phyloP scores from a whole-genome alignment of 2,329 filamentous ascomycete species.

The Meredithiella fracta region DNA sequence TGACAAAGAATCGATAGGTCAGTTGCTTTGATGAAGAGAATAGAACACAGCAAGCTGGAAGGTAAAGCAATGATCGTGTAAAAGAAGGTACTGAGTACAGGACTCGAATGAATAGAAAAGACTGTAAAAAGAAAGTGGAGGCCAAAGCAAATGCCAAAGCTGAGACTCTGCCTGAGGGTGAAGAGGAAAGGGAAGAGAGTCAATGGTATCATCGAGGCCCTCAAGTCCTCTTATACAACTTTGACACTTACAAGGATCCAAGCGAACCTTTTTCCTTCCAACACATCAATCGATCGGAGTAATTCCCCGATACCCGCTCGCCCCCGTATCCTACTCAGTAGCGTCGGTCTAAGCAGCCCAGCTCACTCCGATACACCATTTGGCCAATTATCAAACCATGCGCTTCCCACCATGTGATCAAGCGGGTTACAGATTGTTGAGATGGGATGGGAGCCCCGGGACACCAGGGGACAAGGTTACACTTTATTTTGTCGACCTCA shows the following conservation, averaged over 20 bases:
- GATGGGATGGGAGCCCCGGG: neutral
- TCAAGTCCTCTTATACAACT: neutral
- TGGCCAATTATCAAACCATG: too few species aligned
- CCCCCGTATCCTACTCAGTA: too few species aligned
- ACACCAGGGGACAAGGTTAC: neutral
- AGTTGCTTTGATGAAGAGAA: neutral
- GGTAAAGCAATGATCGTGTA: neutral
- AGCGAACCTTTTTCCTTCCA: neutral
- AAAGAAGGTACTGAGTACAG: conserved; percentile 1
- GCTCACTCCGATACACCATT: too few species aligned
- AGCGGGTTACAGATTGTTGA: neutral
- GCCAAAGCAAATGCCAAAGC: neutral
- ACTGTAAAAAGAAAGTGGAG: conserved; percentile 2
- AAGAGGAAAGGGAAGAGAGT: neutral
- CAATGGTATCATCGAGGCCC: neutral
- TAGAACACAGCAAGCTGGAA: neutral
- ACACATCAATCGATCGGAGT: too few species aligned
- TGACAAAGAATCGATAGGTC: neutral
- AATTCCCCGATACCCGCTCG: too few species aligned
- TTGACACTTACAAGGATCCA: neutral
- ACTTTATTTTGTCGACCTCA: neutral
- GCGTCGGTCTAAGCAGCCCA: too few species aligned
- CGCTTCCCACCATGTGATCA: neutral
- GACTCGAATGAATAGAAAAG: conserved; percentile 3
- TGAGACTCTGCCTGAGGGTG: neutral